Evolutionary conservation across 2,329 filamentous ascomycete species (phyloP).

Genomic region (Aspergillus japonicus): DNA sequence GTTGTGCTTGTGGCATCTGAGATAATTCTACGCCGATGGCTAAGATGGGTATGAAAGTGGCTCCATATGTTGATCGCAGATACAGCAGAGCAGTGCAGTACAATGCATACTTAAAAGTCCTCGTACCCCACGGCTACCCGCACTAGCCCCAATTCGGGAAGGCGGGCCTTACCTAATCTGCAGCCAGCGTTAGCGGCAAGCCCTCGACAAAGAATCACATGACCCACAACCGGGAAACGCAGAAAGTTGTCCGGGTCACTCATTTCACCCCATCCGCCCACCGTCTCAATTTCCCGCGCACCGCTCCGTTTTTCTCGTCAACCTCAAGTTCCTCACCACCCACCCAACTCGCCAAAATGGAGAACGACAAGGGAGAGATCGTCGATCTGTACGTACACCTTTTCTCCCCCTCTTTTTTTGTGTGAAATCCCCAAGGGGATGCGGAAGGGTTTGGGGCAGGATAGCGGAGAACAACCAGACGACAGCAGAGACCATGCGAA

Average conservation of each 20-base stretch:
- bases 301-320: slow-evolving; percentile 30
- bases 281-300: slow-evolving; percentile 30
- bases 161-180: not conserved
- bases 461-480: not conserved
- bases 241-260: slow-evolving; percentile 24
- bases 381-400: slow-evolving; percentile 82
- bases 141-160: not conserved
- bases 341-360: slow-evolving; percentile 69
- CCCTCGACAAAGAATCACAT: slow-evolving; percentile 44
- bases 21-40: no score
- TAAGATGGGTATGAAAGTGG: no score
- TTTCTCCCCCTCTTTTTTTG: slow-evolving; percentile 14
- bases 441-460: not conserved
- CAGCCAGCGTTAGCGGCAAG: slow-evolving; percentile 23
- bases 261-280: slow-evolving; percentile 29
- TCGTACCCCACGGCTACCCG: not conserved
- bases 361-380: slow-evolving; percentile 99
- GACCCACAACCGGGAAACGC: slow-evolving; percentile 39
- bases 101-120: not conserved
- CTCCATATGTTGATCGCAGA: no score
- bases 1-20: no score
- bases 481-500: not conserved
- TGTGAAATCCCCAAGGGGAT: not conserved
- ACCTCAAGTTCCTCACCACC: slow-evolving; percentile 38
- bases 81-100: no score